Percentiles rank a stretch among this genome's conserved stretches.
These are phyloP conservation scores for Cercospora sp. DNA, from an alignment of 2,329 filamentous ascomycete genomes.

Conservation along the genomic window DNA sequence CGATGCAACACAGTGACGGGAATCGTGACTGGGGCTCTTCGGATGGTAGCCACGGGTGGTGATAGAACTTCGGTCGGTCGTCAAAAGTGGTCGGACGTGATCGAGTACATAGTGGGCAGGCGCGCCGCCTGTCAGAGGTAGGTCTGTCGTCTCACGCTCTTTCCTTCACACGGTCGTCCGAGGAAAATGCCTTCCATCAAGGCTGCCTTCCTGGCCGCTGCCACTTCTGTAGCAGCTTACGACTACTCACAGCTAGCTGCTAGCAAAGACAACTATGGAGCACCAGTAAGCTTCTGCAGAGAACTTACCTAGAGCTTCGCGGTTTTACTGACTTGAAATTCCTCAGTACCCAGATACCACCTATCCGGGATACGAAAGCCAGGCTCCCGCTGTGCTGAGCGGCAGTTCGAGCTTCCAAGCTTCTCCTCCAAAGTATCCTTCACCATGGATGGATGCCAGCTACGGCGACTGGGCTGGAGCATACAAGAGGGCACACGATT, in stretches of 20 bases:
- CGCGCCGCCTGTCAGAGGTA: neutral
- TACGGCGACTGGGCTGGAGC: slow-evolving; percentile 50
- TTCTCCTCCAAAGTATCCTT: slow-evolving; percentile 34
- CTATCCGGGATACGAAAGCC: slow-evolving; percentile 31
- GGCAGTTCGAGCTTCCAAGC: slow-evolving; percentile 31
- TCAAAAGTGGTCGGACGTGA: neutral
- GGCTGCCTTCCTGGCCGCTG: slow-evolving; percentile 18
- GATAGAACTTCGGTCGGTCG: neutral
- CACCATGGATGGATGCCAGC: slow-evolving; percentile 34
- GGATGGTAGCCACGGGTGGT: neutral
- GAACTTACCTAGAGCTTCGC: neutral
- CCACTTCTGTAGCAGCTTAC: slow-evolving; percentile 21
- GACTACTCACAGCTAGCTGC: slow-evolving; percentile 27
- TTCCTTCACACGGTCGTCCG: neutral
- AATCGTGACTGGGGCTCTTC: neutral
- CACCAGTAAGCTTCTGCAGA: slow-evolving; percentile 19
- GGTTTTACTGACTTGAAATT: neutral
- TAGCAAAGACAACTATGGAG: slow-evolving; percentile 27
- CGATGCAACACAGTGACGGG: slow-evolving; percentile 10
- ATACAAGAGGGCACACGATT: slow-evolving; percentile 36
- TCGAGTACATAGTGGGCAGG: neutral
- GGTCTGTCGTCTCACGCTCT: slow-evolving; percentile 1
- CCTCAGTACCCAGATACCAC: slow-evolving; percentile 32
- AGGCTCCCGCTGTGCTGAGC: slow-evolving; percentile 31
- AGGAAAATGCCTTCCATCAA: slow-evolving; percentile 22